Base-by-base conservation (phyloP, 345 rosid species). In the Bruguiera gymnorhiza region DNA sequence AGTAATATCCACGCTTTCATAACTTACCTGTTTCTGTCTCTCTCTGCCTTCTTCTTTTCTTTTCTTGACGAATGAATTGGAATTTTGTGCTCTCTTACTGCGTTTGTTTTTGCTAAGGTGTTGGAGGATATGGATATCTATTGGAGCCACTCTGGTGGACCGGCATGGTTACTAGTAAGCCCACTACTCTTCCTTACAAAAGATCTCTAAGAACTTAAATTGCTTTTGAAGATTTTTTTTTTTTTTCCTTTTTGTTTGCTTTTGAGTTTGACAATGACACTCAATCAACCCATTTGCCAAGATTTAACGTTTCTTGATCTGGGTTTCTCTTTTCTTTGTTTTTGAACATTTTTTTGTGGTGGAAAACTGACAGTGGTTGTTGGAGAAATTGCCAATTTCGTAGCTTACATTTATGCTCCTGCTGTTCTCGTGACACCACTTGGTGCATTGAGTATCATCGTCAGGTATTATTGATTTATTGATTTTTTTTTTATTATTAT, bases 121-220 rank as follows among this genome's bases (percentile, higher is more conserved):
- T 79, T 54, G 96, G 96, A 34, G 96, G 96, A 74, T 90, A 90
- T 67, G 87, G 89, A 29, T 90, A 90, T 70, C 71, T 90, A 79
- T 76, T 84, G 80, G 91, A 90, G 83, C 96, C 96, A 4, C 82
- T 90, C 3, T 90, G 96, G 96, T 90, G 96, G 96, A 32, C 88
- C 13, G 96, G 96, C 78, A 88, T 90, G 96, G 20, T 90, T 31
- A 90, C 93, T 31, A 90, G 96, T 90, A 77, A 79, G 94, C 69
- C 6, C 59, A n/a, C 26, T 67, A 8, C 8, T n/a, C 48, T 8
- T 39, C 46, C 46, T 11, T 39, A 10, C 15, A 39, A 39, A 39
- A 39, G 16, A 39, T 39, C 46, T 39, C 46, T 13, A 3, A 43
- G 50, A 43, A 43, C 50, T 15, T 43, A 13, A 43, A 43, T 43